Base-by-base conservation (phyloP, 1,284 basidiomycete species). In the Moniliella sp. region DNA sequence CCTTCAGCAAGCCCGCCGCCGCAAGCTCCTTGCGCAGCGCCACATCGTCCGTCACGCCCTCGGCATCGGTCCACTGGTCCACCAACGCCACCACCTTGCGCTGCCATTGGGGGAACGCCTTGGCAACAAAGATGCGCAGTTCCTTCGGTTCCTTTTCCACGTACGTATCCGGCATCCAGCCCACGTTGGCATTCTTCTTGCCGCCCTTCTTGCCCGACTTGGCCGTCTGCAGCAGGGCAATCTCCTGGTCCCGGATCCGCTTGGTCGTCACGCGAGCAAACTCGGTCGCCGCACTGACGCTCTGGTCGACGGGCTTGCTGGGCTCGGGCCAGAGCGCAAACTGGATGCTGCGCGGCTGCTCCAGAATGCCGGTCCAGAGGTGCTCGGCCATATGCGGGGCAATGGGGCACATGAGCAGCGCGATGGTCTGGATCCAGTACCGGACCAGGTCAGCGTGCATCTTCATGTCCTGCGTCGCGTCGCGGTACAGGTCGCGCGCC, bases 321-420 rank as follows among this genome's bases (percentile, higher is more conserved):
- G 40, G 34, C 33, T 50, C 69, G 0, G 84, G 83, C 74, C 75
- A 91, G 4, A 64, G 66, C 1, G 84, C 84, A 16, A 66, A 62
- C 62, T 97, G 88, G 29, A 94, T 70, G 10, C 83, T 78, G 14
- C 71, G 65, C 43, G 77, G 71, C 40, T 76, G 71, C 39, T 93
- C 71, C 40, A 91, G 67, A 15, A 68, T 64, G 19, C 67, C 65
- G 26, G 43, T 46, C 76, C 80, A 88, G 48, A 97, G 70, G 66
- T 88, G 79, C 59, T 97, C 88, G 31, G 84, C 71, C 61, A 82
- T 82, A 66, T 97, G 91, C 1, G 88, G 86, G 0, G 84, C 82
- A 61, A 97, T 74, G 31, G 91, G 88, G 0, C 75, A 67, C 50
- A 80, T 70, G 43, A 93, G 68, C 34, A 94, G 68, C 5, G 78